Evolutionary conservation across 208 protist species (phyloP).

Genomic region (Porcisia hertigi): DNA sequence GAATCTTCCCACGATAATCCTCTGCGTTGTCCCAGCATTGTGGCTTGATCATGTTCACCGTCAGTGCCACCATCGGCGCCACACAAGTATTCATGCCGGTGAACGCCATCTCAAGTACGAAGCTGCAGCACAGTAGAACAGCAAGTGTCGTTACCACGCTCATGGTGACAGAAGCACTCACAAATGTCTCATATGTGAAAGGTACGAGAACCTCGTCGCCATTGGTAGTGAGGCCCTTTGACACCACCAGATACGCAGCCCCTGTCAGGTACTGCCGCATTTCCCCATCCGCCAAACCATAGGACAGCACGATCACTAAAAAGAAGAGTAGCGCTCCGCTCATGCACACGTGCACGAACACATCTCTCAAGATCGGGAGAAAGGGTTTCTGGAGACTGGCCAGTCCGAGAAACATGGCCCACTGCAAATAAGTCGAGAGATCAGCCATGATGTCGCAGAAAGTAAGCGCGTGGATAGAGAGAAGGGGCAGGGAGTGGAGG

Average conservation of each 20-base stretch:
- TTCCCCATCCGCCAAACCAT: constrained; percentile 13
- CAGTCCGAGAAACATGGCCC: constrained; percentile 25
- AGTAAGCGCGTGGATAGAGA: background rate
- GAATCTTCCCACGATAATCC: constrained; percentile 52
- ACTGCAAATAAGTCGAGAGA: constrained; percentile 10
- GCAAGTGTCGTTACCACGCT: constrained; percentile 24
- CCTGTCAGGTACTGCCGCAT: constrained; percentile 29
- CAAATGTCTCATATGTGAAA: constrained; percentile 31
- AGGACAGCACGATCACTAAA: constrained; percentile 18
- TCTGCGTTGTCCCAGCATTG: constrained; percentile 51
- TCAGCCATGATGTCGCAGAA: constrained; percentile 2
- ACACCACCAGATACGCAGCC: constrained; percentile 1
- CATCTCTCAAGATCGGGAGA: constrained; percentile 18
- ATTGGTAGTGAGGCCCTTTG: background rate
- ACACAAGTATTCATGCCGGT: constrained; percentile 25
- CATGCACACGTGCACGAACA: constrained; percentile 21
- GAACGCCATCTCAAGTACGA: constrained; percentile 15
- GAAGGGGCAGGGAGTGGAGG: background rate
- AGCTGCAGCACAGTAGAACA: constrained; percentile 31
- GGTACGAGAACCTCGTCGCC: constrained; percentile 18
- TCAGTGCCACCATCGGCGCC: constrained; percentile 39
- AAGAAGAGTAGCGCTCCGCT: constrained; percentile 24
- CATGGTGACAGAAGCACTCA: constrained; percentile 30
- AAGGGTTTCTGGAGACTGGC: constrained; percentile 19
- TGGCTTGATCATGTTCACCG: constrained; percentile 36